Evolutionary conservation across 2,329 filamentous ascomycete genomes (phyloP).

Genomic region (Paraconiothyrium sp.): DNA sequence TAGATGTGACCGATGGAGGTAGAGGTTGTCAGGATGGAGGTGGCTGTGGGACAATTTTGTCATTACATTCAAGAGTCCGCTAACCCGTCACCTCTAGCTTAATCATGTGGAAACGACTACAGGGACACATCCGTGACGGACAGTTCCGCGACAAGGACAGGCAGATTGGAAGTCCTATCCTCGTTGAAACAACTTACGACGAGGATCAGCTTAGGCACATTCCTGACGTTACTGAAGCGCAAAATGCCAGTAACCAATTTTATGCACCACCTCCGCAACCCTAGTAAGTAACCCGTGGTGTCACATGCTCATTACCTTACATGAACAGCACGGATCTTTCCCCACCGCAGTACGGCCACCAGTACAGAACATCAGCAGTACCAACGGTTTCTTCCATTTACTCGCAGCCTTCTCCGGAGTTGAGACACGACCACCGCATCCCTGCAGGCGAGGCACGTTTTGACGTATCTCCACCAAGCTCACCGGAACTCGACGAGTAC

Average conservation of each 20-base stretch:
- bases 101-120: conserved; percentile 65
- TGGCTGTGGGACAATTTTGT: conserved; percentile 3
- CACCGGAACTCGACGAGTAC: conserved; percentile 45
- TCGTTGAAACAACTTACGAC: conserved; percentile 57
- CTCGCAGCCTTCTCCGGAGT: conserved; percentile 62
- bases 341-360: conserved; percentile 33
- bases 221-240: conserved; percentile 40
- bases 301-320: conserved; percentile 18
- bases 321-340: conserved; percentile 30
- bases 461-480: conserved; percentile 52
- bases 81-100: conserved; percentile 42
- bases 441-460: conserved; percentile 30
- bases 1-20: background rate
- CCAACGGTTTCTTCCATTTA: conserved; percentile 66
- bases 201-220: conserved; percentile 54
- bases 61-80: conserved; percentile 20
- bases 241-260: conserved; percentile 39
- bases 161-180: conserved; percentile 56
- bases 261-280: conserved; percentile 32
- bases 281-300: conserved; percentile 31
- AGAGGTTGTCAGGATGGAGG: background rate
- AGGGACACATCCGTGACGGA: conserved; percentile 54
- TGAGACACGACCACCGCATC: conserved; percentile 35
- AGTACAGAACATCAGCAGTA: conserved; percentile 38
- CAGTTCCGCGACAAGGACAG: conserved; percentile 54